These are phyloP conservation scores for Paspalum notatum DNA, from an alignment of 176 grass and related monocot genomes.

Conservation along the genomic window DNA sequence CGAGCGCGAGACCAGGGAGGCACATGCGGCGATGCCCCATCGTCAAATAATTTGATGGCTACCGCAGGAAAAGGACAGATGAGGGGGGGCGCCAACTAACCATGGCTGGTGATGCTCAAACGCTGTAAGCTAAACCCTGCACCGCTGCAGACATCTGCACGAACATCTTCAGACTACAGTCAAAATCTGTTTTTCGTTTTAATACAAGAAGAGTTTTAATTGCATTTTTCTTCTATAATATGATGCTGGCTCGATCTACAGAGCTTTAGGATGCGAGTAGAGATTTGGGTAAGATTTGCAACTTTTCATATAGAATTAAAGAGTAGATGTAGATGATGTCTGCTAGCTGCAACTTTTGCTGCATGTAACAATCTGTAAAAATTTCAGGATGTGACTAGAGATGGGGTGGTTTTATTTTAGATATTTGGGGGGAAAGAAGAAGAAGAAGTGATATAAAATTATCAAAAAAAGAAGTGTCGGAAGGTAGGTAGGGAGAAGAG, in stretches of 20 bases:
- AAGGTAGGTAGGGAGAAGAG: constrained; percentile 41
- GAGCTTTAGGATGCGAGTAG: not conserved
- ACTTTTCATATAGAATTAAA: not conserved
- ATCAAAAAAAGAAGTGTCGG: constrained; percentile 18
- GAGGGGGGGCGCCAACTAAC: constrained; percentile 21
- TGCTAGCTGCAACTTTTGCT: too few species aligned
- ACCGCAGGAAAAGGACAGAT: constrained; percentile 46
- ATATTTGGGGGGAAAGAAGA: not conserved
- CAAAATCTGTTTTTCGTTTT: not conserved
- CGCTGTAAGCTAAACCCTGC: not conserved
- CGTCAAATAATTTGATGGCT: constrained; percentile 46
- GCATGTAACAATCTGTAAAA: not conserved
- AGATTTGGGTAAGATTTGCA: not conserved
- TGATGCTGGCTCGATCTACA: not conserved
- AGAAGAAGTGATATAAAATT: not conserved
- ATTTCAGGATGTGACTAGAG: not conserved
- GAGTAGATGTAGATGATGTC: not conserved
- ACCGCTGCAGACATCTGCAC: not conserved
- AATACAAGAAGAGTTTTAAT: not conserved
- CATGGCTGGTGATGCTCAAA: constrained; percentile 39
- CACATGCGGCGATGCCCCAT: constrained; percentile 45
- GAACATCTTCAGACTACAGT: constrained; percentile 35
- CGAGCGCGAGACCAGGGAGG: constrained; percentile 26
- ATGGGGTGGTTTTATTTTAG: not conserved
- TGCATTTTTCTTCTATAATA: not conserved